These are phyloP conservation scores for Copromyces sp. DNA, from an alignment of 495 filamentous ascomycete genomes.

Conservation along the genomic window DNA sequence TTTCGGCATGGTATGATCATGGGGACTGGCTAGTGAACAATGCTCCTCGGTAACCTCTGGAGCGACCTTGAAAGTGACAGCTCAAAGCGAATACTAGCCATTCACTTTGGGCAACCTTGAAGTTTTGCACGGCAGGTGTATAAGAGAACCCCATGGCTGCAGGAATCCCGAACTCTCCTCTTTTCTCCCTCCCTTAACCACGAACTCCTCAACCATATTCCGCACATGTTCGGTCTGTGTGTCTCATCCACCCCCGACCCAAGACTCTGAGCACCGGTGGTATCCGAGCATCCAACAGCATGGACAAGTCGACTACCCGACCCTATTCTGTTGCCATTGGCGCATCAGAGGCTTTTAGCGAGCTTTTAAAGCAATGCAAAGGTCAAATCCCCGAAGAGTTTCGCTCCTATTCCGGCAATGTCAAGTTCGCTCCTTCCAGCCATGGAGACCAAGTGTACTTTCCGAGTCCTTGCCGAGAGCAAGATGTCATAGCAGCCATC, in stretches of 20 bases:
- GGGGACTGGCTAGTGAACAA: background rate
- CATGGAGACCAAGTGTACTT: conserved; percentile 31
- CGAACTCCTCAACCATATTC: background rate
- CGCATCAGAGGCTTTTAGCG: conserved; percentile 17
- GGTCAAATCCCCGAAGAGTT: conserved; percentile 23
- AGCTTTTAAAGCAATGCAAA: conserved; percentile 14
- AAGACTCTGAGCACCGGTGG: background rate
- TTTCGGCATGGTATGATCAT: background rate
- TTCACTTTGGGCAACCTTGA: background rate
- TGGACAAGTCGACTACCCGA: background rate
- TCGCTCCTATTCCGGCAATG: conserved; percentile 12
- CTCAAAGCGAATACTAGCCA: background rate
- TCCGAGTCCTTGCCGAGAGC: conserved; percentile 62
- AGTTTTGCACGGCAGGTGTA: background rate
- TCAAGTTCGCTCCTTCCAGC: conserved; percentile 22
- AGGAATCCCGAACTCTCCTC: background rate
- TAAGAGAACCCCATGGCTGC: background rate
- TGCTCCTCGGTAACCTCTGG: background rate
- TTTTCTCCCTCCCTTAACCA: background rate
- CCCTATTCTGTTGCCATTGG: conserved; percentile 20
- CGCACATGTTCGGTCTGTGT: background rate
- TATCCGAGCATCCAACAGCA: background rate
- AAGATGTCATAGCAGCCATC: conserved; percentile 54
- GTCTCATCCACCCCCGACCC: background rate
- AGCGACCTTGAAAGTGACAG: background rate